Percentiles rank a stretch among this genome's conserved stretches.
These are phyloP conservation scores for Nectriaceae sp. DNA, from an alignment of 2,329 filamentous ascomycete species.

Conservation along the genomic window DNA sequence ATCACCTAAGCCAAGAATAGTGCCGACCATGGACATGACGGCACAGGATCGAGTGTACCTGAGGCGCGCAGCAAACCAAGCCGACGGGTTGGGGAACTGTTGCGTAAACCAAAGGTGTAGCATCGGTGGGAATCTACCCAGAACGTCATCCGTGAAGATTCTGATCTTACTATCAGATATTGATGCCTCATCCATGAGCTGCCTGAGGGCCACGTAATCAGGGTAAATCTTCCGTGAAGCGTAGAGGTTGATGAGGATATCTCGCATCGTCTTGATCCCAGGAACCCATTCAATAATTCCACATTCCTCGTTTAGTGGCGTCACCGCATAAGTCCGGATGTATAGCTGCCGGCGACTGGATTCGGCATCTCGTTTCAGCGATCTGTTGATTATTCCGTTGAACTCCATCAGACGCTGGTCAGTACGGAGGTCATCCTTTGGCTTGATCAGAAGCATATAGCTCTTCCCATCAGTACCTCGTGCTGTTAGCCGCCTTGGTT, in stretches of 20 bases:
- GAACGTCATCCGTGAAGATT: conserved; percentile 69
- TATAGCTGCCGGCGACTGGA: conserved; percentile 88
- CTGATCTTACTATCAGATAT: conserved; percentile 59
- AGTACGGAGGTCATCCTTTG: conserved; percentile 95
- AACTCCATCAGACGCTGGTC: conserved; percentile 99
- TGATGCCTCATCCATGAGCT: conserved; percentile 64
- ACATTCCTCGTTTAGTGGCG: conserved; percentile 95
- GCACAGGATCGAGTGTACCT: conserved; percentile 92
- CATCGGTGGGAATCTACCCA: conserved; percentile 74
- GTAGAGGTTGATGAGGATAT: conserved; percentile 82
- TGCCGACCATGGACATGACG: conserved; percentile 99
- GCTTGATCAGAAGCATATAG: conserved; percentile 94
- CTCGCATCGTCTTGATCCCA: conserved; percentile 88
- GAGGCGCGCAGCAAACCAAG: conserved; percentile 88
- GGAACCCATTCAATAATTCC: conserved; percentile 99
- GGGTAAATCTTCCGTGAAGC: conserved; percentile 69
- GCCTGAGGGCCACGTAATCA: conserved; percentile 69
- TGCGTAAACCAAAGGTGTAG: conserved; percentile 95
- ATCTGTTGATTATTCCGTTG: conserved; percentile 96
- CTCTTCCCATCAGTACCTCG: conserved; percentile 84
- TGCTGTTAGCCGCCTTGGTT: conserved; percentile 85
- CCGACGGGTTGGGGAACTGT: conserved; percentile 87
- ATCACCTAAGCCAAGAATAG: conserved; percentile 90
- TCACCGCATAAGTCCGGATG: conserved; percentile 96
- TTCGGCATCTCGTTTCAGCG: conserved; percentile 87